Evolutionary conservation across 2,329 filamentous ascomycete genomes (phyloP).

Genomic region (Aphanocladium album): DNA sequence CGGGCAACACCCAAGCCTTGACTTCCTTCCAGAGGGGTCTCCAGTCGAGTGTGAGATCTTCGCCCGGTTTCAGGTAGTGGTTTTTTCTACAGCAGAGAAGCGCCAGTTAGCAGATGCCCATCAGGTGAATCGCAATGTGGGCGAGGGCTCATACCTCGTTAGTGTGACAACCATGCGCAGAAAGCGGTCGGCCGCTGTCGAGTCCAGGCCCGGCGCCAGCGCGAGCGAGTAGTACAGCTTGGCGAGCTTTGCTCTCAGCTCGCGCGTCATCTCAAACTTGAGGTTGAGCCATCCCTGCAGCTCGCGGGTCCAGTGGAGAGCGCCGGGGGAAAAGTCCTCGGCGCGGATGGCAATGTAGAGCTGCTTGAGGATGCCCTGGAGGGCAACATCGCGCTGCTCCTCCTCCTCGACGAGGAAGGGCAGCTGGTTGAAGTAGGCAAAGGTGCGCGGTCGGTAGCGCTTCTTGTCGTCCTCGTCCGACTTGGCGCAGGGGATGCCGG

Average conservation of each 20-base stretch:
- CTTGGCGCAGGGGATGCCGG: constrained; percentile 57
- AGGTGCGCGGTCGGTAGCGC: constrained; percentile 80
- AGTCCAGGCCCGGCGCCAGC: constrained; percentile 83
- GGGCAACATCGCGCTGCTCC: constrained; percentile 66
- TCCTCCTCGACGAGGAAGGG: constrained; percentile 86
- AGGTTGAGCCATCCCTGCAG: constrained; percentile 90
- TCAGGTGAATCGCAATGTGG: too few relatives aligned
- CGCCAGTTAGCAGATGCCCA: constrained; percentile 12
- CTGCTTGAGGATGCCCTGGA: constrained; percentile 85
- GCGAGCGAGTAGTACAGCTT: constrained; percentile 92
- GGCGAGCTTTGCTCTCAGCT: constrained; percentile 76
- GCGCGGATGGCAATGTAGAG: constrained; percentile 88
- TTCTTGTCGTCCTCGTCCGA: constrained; percentile 49
- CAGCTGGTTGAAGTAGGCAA: constrained; percentile 84
- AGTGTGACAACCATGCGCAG: constrained; percentile 93
- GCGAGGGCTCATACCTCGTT: constrained; percentile 92
- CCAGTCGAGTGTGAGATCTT: constrained; percentile 92
- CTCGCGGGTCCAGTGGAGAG: constrained; percentile 95
- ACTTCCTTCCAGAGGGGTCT: constrained; percentile 86
- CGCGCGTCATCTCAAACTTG: constrained; percentile 92
- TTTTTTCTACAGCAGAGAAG: constrained; percentile 56
- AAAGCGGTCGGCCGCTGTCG: constrained; percentile 78
- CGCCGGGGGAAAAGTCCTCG: constrained; percentile 90
- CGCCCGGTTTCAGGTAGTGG: constrained; percentile 86
- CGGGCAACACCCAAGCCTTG: constrained; percentile 82